These are phyloP conservation scores for Colletotrichum tanaceti DNA, from an alignment of 2,329 filamentous ascomycete genomes.

Conservation along the genomic window DNA sequence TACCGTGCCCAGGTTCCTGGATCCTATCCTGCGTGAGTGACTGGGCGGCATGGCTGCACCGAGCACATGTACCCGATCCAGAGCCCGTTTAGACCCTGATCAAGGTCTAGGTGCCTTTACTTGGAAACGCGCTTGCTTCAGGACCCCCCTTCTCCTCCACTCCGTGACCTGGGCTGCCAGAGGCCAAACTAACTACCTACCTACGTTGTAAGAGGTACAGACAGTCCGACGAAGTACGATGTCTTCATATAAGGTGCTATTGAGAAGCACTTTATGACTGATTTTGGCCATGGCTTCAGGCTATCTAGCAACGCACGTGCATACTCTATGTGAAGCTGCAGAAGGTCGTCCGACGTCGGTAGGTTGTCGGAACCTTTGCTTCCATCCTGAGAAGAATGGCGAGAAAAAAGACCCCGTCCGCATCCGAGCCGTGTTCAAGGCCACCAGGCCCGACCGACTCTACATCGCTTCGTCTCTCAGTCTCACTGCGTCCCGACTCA, in stretches of 20 bases:
- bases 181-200: neutral
- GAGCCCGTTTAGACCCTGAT: neutral
- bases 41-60: neutral
- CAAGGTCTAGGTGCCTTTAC: conserved; percentile 27
- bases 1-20: neutral
- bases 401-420: neutral
- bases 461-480: neutral
- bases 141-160: neutral
- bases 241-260: neutral
- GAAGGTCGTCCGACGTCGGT: neutral
- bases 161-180: neutral
- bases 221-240: neutral
- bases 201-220: neutral
- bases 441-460: neutral
- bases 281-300: neutral
- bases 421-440: neutral
- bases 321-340: neutral
- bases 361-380: neutral
- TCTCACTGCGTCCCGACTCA: neutral
- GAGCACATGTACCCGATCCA: conserved; percentile 1
- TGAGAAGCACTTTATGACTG: neutral
- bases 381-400: neutral
- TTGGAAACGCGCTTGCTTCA: conserved; percentile 37
- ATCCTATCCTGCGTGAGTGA: neutral
- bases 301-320: neutral